Conservation (phyloP, 352 stramenopile species). For the Globisporangium yorkense region DNA sequence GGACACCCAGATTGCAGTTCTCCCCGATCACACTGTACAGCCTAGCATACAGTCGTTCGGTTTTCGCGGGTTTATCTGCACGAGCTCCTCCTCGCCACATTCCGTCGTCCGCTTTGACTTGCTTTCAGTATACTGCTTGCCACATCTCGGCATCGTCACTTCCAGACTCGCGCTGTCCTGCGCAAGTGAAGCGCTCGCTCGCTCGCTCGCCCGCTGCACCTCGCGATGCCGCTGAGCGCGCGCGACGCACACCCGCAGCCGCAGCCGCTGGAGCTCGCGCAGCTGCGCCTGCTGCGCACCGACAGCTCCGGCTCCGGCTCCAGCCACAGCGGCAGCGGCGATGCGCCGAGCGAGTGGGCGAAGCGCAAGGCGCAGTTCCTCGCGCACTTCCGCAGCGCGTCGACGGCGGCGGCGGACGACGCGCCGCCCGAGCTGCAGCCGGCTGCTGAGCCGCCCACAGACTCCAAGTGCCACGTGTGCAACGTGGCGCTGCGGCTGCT, state of each 20-base stretch:
- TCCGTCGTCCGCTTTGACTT: no score
- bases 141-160: no score
- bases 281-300: neutral
- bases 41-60: no score
- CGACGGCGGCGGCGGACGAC: slow-evolving; percentile 3
- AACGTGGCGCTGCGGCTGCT: slow-evolving; percentile 45
- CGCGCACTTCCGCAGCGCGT: slow-evolving; percentile 33
- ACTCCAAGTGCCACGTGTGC: slow-evolving; percentile 67
- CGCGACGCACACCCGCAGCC: neutral
- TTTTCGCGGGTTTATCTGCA: no score
- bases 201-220: no score
- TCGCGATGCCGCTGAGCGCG: neutral
- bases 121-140: no score
- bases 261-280: neutral
- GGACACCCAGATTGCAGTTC: no score
- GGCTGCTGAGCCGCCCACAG: slow-evolving; percentile 10
- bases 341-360: slow-evolving; percentile 11
- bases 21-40: no score
- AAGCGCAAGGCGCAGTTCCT: slow-evolving; percentile 43
- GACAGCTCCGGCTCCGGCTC: slow-evolving; percentile 2
- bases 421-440: neutral
- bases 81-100: no score
- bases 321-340: neutral
- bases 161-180: no score
- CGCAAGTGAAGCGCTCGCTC: no score